A percentile compares a stretch with the other conserved stretches of the same genome.
Conservation (phyloP, 202 grass and related monocot species). For the Tripidium arundinaceum region DNA sequence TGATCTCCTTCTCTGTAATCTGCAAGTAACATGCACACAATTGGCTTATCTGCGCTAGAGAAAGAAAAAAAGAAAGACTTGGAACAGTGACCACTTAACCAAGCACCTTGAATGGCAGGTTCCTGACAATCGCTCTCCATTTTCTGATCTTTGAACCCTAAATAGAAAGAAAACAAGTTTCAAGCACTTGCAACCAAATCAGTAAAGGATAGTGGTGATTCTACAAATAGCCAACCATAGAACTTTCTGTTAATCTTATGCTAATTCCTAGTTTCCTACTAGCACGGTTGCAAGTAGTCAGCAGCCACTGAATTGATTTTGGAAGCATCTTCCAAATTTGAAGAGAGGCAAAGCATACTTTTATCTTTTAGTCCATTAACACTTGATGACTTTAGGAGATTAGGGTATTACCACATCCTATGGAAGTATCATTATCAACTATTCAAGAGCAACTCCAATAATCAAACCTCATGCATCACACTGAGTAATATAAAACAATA, state of each 20-base stretch:
- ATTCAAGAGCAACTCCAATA: background rate
- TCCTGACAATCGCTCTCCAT: slow-evolving; percentile 95
- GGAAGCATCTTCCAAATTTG: background rate
- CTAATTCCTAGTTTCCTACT: background rate
- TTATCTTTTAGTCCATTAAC: background rate
- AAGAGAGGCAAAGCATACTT: background rate
- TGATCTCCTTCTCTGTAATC: slow-evolving; percentile 67
- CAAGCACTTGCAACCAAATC: slow-evolving; percentile 29
- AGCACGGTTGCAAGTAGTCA: background rate
- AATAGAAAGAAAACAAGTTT: slow-evolving; percentile 33
- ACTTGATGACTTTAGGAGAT: background rate
- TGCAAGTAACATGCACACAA: slow-evolving; percentile 36
- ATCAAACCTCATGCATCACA: background rate
- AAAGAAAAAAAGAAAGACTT: background rate
- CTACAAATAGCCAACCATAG: slow-evolving; percentile 2
- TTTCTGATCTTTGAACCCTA: slow-evolving; percentile 91
- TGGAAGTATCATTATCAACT: background rate
- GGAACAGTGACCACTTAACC: background rate
- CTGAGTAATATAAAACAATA: background rate
- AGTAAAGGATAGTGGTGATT: background rate
- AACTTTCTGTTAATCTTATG: background rate
- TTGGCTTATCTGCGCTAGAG: slow-evolving; percentile 14
- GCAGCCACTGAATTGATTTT: background rate
- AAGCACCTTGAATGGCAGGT: slow-evolving; percentile 91
- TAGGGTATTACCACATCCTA: background rate